A percentile compares a stretch with the other conserved stretches of the same genome.
phyloP scores from a whole-genome alignment of 352 stramenopile species.

The Phytophthora sp. region DNA sequence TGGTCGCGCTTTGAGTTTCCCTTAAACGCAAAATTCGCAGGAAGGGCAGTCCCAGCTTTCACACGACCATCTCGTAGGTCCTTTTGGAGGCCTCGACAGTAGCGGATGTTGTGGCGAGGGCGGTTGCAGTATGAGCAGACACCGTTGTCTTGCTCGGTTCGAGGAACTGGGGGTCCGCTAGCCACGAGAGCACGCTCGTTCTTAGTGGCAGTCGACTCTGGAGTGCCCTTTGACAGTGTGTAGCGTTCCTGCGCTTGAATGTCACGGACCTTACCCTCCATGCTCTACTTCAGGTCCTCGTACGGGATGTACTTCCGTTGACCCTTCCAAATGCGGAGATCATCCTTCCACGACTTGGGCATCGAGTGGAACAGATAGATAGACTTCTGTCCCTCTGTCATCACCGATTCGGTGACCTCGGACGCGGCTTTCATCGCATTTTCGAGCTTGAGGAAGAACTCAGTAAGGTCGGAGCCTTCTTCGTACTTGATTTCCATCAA shows the following conservation, averaged over 20 bases:
- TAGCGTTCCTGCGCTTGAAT: neutral
- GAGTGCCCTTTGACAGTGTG: neutral
- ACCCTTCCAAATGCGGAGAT: conserved; percentile 1
- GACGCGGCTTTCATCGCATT: neutral
- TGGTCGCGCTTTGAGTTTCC: neutral
- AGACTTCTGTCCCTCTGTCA: conserved; percentile 2
- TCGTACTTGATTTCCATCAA: neutral
- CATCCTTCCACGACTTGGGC: neutral
- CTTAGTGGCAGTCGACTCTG: neutral
- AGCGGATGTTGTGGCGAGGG: neutral
- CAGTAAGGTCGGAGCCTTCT: neutral
- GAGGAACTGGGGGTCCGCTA: neutral
- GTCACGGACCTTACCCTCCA: neutral
- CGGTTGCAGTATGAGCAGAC: neutral
- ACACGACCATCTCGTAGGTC: neutral
- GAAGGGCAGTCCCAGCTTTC: neutral
- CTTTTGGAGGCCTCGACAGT: neutral
- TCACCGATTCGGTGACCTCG: neutral
- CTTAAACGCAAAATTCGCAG: neutral
- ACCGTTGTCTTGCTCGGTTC: neutral
- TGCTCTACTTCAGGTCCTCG: neutral
- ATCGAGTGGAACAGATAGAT: conserved; percentile 1
- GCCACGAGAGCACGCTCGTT: neutral
- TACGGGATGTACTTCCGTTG: conserved; percentile 1
- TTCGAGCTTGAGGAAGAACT: neutral